Conservation (phyloP, 805 yeast species). For the Candida ipomoeae region DNA sequence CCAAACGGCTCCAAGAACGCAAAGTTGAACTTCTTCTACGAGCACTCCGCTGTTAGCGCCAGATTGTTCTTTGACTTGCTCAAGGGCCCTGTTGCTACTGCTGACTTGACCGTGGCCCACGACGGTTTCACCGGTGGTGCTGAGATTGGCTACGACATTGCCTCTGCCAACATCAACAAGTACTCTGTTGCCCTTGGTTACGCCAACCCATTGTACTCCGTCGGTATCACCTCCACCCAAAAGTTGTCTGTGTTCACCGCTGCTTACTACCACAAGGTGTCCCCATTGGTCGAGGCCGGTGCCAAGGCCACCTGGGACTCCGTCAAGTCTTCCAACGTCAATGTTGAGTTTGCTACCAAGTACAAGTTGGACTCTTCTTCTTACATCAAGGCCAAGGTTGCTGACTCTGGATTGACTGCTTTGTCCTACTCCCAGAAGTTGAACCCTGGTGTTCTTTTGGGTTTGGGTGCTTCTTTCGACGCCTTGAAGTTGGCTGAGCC, state of each 20-base stretch:
- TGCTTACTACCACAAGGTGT: conserved; percentile 94
- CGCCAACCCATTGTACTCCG: conserved; percentile 81
- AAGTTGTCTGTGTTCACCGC: conserved; percentile 89
- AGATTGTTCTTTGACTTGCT: conserved; percentile 92
- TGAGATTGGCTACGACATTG: conserved; percentile 93
- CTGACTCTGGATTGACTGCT: conserved; percentile 93
- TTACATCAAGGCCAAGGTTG: conserved; percentile 93
- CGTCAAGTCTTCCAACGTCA: conserved; percentile 73
- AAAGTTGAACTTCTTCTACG: conserved; percentile 84
- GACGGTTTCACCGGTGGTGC: conserved; percentile 97
- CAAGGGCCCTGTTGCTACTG: conserved; percentile 93
- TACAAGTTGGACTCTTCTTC: conserved; percentile 84
- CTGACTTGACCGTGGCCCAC: conserved; percentile 92
- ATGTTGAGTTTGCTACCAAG: conserved; percentile 94
- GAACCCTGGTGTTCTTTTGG: conserved; percentile 94
- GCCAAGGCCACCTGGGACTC: conserved; percentile 97
- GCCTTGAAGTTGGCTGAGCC: conserved; percentile 94
- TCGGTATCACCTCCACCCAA: conserved; percentile 79
- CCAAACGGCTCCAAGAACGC: conserved; percentile 86
- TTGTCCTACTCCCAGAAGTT: conserved; percentile 90
- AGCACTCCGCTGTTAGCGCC: conserved; percentile 89
- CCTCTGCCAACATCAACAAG: conserved; percentile 87
- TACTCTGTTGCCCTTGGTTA: conserved; percentile 93
- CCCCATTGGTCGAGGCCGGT: conserved; percentile 91
- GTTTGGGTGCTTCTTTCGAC: conserved; percentile 95